Evolutionary conservation across 805 yeast species (phyloP), one percentile per base, ranked within the genome.

Genomic region (Groenewaldozyma salmanticensis): DNA sequence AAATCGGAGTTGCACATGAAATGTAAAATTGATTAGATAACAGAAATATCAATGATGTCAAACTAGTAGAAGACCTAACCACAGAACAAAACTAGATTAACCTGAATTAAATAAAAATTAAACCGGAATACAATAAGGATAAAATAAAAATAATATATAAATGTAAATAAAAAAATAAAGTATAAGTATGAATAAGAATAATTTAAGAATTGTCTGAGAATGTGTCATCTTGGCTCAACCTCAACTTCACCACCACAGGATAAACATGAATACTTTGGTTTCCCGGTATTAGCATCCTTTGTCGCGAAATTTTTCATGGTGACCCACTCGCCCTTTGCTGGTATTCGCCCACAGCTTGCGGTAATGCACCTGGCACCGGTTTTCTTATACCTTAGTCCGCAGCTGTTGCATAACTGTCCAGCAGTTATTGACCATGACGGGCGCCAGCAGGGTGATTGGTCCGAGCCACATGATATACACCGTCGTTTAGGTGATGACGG

Each of bases 361-460:
- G 83, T 81, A 38, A 82, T 66, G 63, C 98, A 90, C 55, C 96
- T 73, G 2, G 95, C 94, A 21, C 85, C 83, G 0, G 96, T 88
- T 65, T 90, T 90, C 62, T 92, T 88, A 66, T 84, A 90, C 49
- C 98, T 71, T 53, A 90, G 68, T 1, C 98, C 98, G 64, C 98
- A 90, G 1, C 96, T 85, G 59, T 90, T 90, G 67, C 98, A 90
- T 51, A 90, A 71, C 65, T 88, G 97, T n/a, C 96, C 97, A 47
- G 82, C 86, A 49, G 78, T 68, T 21, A 77, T 69, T 2, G 90
- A 79, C 98, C 98, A 90, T 4, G 94, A 81, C 1, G 98, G 98
- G 57, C 98, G 75, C 98, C 98, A 90, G 62, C 98, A 90, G 3
- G 98, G 98, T 4, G 94, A 83, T 52, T 83, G 92, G 42, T 79